Evolutionary conservation across 148 eudicot species (phyloP), one percentile per base, ranked within the genome.

Genomic region (Silene conica): DNA sequence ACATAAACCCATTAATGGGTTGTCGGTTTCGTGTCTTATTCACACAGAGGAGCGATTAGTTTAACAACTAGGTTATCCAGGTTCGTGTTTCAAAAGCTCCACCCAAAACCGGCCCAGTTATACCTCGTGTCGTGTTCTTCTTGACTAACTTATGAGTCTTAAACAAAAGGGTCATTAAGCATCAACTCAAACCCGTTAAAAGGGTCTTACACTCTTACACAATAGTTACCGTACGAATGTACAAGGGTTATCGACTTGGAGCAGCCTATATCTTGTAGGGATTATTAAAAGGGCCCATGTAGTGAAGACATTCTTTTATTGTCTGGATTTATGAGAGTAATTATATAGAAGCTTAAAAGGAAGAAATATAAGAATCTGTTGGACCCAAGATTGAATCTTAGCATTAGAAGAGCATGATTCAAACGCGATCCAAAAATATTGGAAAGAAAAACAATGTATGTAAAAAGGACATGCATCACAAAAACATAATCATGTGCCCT

Each of bases 321-420:
- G 43, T 9, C 16, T 41, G 52, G 70, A 50, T 66, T 66, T 66
- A 65, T 34, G 34, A 62, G 41, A 8, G 25, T 13, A 14, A 6
- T 68, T 68, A 50, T 55, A 18, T 58, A 0, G 54, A 48, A 48
- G 4, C 54, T 48, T 20, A 7, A 14, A 54, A 26, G 74, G 18
- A 20, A 18, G 65, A 45, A 14, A 25, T 18, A 25, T 18, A 57
- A n/a, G 20, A 57, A 57, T 6, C 61, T 18, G 19, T 66, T 66
- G 69, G 69, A 34, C 52, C 69, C 20, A 66, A 66, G 50, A n/a
- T 41, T 66, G 69, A 46, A 22, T 19, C 52, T 41, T 38, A 28
- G n/a, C 15, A 43, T 60, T 12, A 38, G 6, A 38, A 60, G 13
- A 21, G 34, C 25, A 63, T 63, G 2, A 63, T 70, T 58, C 43